Evolutionary conservation across 176 grass and related monocot species (phyloP), one percentile per base, ranked within the genome.

Genomic region (Dactylis glomerata): DNA sequence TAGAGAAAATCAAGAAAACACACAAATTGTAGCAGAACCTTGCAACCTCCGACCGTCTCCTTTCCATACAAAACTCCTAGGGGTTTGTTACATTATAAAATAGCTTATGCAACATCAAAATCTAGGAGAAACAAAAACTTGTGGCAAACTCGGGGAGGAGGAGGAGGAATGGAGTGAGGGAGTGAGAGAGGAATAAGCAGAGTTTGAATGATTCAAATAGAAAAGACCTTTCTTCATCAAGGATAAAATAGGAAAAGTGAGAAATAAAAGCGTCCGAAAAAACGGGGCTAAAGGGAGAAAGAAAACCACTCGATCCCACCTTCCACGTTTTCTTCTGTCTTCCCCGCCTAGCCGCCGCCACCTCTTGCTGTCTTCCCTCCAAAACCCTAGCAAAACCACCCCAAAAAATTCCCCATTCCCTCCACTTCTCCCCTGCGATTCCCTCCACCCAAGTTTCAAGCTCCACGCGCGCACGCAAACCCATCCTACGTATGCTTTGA

Each of bases 311-410:
- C 24, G 24, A 28, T 12, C 62, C 31, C 15, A 34, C 16, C 42
- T 13, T 22, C 36, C 14, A 8, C 8, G 23, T 6, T 0, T 51
- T 16, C 38, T 50, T 50, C 54, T 22, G 24, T 52, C 55, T 17
- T 77, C 63, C 52, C 75, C 36, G 8, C 11, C 27, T 44, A 11
- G 17, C 41, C 79, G 59, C 68, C 27, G n/a, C 27, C 82, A 26
- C 81, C 33, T 8, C 46, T 30, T 2, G 24, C 24, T 2, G 0
- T 37, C 4, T 32, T 85, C 75, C 62, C 61, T 78, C 59, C 74
- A 36, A 76, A 78, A 86, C 84, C 84, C 84, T 86, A 86, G 84
- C 84, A 73, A 73, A 86, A 73, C 75, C 83, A 26, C 30, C 66
- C 61, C 51, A 34, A 73, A 73, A 72, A 70, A 8, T 32, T 44